Evolutionary conservation across 345 rosid genomes (phyloP).

Genomic region (Cochlearia excelsa): DNA sequence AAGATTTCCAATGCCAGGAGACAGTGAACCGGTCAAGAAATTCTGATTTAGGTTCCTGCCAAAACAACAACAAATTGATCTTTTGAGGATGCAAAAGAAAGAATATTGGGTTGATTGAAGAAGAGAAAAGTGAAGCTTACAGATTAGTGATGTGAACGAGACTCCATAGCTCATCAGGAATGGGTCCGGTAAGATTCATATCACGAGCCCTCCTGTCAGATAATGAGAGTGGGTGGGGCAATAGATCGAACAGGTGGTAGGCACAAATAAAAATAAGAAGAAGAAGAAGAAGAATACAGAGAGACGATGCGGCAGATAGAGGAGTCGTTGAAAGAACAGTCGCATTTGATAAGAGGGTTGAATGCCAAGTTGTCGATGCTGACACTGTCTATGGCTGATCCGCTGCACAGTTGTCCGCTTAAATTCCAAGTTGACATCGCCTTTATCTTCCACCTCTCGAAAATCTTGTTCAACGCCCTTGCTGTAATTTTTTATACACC

Average conservation of each 20-base stretch:
- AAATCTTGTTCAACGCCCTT: conserved; percentile 48
- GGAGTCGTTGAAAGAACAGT: conserved; percentile 37
- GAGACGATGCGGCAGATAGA: conserved; percentile 37
- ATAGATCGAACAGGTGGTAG: conserved; percentile 26
- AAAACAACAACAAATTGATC: neutral
- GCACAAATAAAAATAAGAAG: neutral
- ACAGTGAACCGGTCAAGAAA: conserved; percentile 34
- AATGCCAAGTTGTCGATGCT: conserved; percentile 16
- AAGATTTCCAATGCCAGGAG: conserved; percentile 39
- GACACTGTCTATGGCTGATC: conserved; percentile 38
- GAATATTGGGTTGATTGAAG: neutral
- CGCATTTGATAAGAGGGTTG: conserved; percentile 64
- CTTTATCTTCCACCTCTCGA: conserved; percentile 42
- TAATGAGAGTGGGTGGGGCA: neutral
- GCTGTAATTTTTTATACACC: conserved; percentile 16
- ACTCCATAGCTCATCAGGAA: conserved; percentile 39
- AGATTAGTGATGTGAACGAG: conserved; percentile 34
- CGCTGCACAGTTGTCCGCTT: conserved; percentile 58
- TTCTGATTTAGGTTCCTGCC: conserved; percentile 34
- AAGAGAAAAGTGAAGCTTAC: conserved; percentile 11
- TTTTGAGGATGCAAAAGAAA: neutral
- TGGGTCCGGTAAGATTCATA: conserved; percentile 25
- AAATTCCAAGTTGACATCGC: conserved; percentile 44
- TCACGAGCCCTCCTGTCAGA: conserved; percentile 36
- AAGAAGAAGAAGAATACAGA: conserved; percentile 20